Evolutionary conservation across 2,329 filamentous ascomycete species (phyloP), one percentile per base, ranked within the genome.

Genomic region (Verticillium albo-atrum): DNA sequence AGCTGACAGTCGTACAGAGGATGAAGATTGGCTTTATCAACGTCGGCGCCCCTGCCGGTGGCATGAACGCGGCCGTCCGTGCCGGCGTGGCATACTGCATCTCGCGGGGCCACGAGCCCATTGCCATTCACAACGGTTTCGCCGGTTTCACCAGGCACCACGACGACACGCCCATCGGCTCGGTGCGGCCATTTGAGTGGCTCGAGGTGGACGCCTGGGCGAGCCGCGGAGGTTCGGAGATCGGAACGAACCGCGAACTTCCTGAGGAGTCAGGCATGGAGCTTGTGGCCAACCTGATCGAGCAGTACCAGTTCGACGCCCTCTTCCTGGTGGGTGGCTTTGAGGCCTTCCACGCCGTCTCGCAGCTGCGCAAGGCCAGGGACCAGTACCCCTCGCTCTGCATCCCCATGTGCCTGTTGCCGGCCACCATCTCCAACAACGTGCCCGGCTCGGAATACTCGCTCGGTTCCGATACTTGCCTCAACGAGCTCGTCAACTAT

Each of bases 351-450:
- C 96, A 95, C 60, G 89, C 95, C 2, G 84, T 97, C 34, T 91
- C 90, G 52, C 90, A 98, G 74, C 82, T 99, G 61, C 89, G 93
- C 66, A 86, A 91, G 77, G 92, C 89, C 15, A 84, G 92, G 59
- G 83, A 86, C 35, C 77, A 91, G 62, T 97, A 90, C 75, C 87
- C 91, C 12, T 89, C 90, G 1, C 90, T 99, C 71, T 92, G 91
- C 74, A 97, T 99, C 64, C 95, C 95, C 23, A 91, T 98, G 82
- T 85, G 89, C 57, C 83, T 97, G 50, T 82, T 99, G 27, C 95
- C 95, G 0, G 95, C 95, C n/a, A 99, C 95, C 10, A 94, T 99
- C 67, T 97, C 92, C 65, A 99, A 99, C 82, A 99, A 99, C 73
- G 95, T 99, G 4, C 95, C 95, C 0, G 95, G 95, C 42, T 97